Base-by-base conservation (phyloP, 768 basidiomycete species). In the Psilocybe sp. region DNA sequence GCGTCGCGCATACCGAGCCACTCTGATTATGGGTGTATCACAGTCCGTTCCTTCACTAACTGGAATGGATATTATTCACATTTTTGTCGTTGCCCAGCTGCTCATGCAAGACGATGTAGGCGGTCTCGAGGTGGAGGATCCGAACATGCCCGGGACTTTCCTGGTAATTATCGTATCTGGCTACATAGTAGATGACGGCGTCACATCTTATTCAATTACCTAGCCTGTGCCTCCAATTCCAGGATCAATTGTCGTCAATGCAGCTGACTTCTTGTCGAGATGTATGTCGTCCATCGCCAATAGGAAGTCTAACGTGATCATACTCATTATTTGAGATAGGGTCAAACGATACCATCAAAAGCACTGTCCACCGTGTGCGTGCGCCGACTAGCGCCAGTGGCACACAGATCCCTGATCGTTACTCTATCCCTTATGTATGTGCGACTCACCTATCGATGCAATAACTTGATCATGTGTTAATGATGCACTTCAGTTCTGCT, bases 401-500 rank as follows among this genome's bases (percentile, higher is more conserved):
- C 64, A 70, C 40, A 14, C 16, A 47, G 16, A 51, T 76, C 1
- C 78, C 76, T 1, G 73, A 74, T 32, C 68, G 83, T 20, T 84
- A 81, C 56, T 84, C 82, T 0, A 84, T 85, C 52, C 82, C 84
- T 32, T 84, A 82, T 57, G 79, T 79, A 52, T 52, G 77, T 62
- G 23, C 11, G 16, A 19, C 35, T 47, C 18, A 40, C 14, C 28
- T n/a, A 14, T 12, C 8, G 10, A 14, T 11, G 2, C 5, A 35
- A 44, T 45, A 23, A 16, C 34, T n/a, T 12, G 14, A 12, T 28
- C 13, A 12, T n/a, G 13, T 11, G 13, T 8, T n/a, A 34, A 15
- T 31, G 31, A 14, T 39, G 7, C 34, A 14, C 13, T 12, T 12
- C 37, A 67, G 68, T 67, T 69, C 60, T 73, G 66, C 43, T 60